phyloP scores from a whole-genome alignment of 1,284 basidiomycete species.

The Cryptococcus wingfieldii region DNA sequence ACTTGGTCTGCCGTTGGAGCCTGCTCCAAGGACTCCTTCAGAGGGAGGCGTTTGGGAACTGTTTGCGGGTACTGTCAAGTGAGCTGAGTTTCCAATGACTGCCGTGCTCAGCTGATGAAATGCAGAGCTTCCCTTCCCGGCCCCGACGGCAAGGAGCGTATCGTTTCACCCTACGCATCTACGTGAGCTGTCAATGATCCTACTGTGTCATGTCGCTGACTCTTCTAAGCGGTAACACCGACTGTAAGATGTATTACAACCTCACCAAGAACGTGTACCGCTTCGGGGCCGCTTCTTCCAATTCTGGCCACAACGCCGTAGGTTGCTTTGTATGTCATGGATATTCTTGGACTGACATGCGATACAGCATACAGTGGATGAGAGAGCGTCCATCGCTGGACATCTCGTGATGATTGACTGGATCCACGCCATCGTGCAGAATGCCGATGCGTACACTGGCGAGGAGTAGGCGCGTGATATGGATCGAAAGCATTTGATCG shows the following conservation, averaged over 20 bases:
- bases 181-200: conserved; percentile 19
- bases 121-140: conserved; percentile 31
- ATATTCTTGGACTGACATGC: neutral
- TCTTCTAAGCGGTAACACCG: conserved; percentile 25
- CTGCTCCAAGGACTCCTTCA: conserved; percentile 41
- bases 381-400: conserved; percentile 32
- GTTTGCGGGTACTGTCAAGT: conserved; percentile 46
- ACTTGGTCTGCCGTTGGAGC: conserved; percentile 44
- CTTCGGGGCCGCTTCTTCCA: conserved; percentile 31
- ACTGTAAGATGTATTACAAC: conserved; percentile 48
- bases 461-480: conserved; percentile 22
- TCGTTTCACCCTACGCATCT: conserved; percentile 39
- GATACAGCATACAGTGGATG: conserved; percentile 45
- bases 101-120: neutral
- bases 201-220: neutral
- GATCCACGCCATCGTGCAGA: conserved; percentile 47
- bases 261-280: conserved; percentile 45
- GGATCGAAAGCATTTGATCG: too few species aligned
- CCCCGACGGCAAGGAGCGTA: conserved; percentile 31
- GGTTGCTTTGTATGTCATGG: neutral
- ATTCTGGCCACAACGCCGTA: conserved; percentile 18
- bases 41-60: conserved; percentile 44
- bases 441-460: conserved; percentile 41
- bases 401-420: conserved; percentile 39
- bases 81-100: conserved; percentile 2